Percentiles rank a stretch among this genome's conserved stretches.
These are phyloP conservation scores for Solanum habrochaites DNA, from an alignment of 257 asterid species.

Conservation along the genomic window DNA sequence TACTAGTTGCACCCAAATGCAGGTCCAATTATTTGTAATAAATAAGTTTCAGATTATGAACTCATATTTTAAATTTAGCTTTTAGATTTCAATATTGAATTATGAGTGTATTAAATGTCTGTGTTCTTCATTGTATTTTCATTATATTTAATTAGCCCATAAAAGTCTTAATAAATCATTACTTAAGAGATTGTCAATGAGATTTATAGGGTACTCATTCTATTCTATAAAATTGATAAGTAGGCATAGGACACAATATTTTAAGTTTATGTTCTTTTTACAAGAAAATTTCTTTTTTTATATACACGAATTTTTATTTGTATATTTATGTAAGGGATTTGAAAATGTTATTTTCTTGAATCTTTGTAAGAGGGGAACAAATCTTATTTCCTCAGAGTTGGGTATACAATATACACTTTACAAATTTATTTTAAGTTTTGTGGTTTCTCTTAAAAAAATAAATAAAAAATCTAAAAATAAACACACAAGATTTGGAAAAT, in stretches of 20 bases:
- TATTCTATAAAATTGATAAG: background rate
- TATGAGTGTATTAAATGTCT: background rate
- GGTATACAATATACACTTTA: background rate
- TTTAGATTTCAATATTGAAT: background rate
- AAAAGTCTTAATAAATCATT: background rate
- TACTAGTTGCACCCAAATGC: background rate
- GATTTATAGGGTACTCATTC: background rate
- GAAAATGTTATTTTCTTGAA: background rate
- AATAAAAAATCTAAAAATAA: no score
- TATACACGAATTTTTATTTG: no score
- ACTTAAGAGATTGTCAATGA: background rate
- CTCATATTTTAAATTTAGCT: background rate
- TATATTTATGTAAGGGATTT: no score
- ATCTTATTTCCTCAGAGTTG: background rate
- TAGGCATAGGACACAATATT: background rate
- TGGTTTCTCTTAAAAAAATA: no score
- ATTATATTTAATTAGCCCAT: background rate
- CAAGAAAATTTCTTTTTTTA: no score
- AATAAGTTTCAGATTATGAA: background rate
- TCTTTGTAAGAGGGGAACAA: background rate
- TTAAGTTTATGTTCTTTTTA: background rate
- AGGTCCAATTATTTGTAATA: background rate
- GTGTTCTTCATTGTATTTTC: background rate
- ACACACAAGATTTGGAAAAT: no score
- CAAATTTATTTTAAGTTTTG: no score